Evolutionary conservation across 768 basidiomycete genomes (phyloP), one percentile per base, ranked within the genome.

Genomic region (Lyophyllum decastes): DNA sequence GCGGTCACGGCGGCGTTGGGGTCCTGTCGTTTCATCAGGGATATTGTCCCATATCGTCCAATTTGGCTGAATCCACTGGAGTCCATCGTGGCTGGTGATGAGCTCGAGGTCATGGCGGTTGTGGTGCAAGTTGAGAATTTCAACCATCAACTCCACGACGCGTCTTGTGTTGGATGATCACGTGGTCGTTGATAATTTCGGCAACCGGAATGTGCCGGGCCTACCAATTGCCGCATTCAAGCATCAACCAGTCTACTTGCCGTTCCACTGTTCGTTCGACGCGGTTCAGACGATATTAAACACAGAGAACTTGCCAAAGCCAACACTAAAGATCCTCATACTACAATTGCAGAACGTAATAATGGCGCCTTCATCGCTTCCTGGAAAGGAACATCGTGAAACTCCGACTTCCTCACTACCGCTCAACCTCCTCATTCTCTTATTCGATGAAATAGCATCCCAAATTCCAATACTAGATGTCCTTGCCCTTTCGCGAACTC

Each of bases 11-110:
- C 72, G 0, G 72, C 70, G 51, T 77, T 70, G 1, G 75, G 70
- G 21, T 81, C 78, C 46, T 72, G 74, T 12, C 76, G 73, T 63
- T 87, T 88, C 70, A 90, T 75, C 51, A 90, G 75, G 49, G 83
- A 82, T 3, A 91, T 72, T 0, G 87, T 86, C 4, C 89, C 89
- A 65, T 80, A 86, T 50, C 79, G 77, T 9, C 89, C 89, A n/a
- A 88, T 75, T 60, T 84, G 82, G 27, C 46, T 48, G 46, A 43
- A 55, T 27, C 26, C 54, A 27, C 11, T 43, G 4, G 47, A n/a
- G 33, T 35, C 46, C 54, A 72, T 76, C 30, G 60, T 43, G 7
- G 27, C 33, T 17, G n/a, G 49, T 33, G 47, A 52, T 40, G 25
- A 27, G 24, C 53, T 46, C 19, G 35, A 40, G 44, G 53, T 46